Percentiles rank a stretch among this genome's conserved stretches.
Evolutionary conservation across 768 basidiomycete genomes (phyloP).

Genomic region (Dentipellis fragilis): DNA sequence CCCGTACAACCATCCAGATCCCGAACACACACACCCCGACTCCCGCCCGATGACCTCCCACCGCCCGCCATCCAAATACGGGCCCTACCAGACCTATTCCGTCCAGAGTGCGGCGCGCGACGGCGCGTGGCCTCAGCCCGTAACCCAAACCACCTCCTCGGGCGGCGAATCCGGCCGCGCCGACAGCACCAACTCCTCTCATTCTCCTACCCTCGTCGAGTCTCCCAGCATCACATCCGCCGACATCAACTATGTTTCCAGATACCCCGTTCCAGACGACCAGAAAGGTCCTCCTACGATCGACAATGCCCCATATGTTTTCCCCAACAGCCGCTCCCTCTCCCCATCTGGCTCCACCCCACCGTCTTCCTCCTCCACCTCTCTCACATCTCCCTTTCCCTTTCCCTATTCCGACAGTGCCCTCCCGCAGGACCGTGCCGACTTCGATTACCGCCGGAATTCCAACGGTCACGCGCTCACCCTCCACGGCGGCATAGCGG

Average conservation of each 20-base stretch:
- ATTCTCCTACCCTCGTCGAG: conserved; percentile 44
- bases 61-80: conserved; percentile 43
- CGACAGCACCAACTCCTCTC: conserved; percentile 33
- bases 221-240: conserved; percentile 43
- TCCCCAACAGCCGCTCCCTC: conserved; percentile 59
- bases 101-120: conserved; percentile 17
- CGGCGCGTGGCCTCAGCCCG: conserved; percentile 19
- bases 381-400: conserved; percentile 57
- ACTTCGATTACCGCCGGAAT: conserved; percentile 59
- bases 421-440: conserved; percentile 44
- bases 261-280: conserved; percentile 39
- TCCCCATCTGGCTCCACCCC: conserved; percentile 55
- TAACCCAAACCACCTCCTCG: conserved; percentile 25
- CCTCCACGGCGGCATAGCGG: conserved; percentile 65
- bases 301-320: conserved; percentile 46
- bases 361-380: conserved; percentile 49
- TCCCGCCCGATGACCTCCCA: conserved; percentile 14
- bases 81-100: conserved; percentile 29
- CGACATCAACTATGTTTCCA: conserved; percentile 36
- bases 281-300: conserved; percentile 45
- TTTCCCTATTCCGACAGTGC: conserved; percentile 52
- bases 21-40: conserved; percentile 20
- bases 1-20: conserved; percentile 24
- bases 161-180: conserved; percentile 31
- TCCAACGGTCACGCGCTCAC: conserved; percentile 50